A percentile compares a stretch with the other conserved stretches of the same genome.
Evolutionary conservation across 305 asterid genomes (phyloP).

Genomic region (Petunia hybrid): DNA sequence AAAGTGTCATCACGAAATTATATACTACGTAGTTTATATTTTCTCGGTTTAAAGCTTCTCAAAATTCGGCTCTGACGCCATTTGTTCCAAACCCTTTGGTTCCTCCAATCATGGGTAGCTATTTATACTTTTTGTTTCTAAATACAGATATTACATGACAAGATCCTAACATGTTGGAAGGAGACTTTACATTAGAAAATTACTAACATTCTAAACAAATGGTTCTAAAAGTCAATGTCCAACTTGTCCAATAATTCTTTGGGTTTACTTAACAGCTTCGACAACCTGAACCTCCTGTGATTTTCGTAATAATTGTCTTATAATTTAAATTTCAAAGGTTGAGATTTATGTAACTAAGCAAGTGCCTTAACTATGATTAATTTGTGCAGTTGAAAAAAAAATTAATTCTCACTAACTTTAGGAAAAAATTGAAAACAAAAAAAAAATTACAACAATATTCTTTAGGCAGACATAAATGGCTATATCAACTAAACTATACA

Average conservation of each 20-base stretch:
- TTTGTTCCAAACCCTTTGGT: conserved; percentile 39
- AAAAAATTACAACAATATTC: too few relatives aligned
- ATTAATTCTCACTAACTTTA: too few relatives aligned
- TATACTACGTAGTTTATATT: too few relatives aligned
- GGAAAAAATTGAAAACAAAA: too few relatives aligned
- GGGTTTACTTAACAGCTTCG: background rate
- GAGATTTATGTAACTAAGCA: too few relatives aligned
- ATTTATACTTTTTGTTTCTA: background rate
- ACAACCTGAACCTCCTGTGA: background rate
- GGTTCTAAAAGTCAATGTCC: background rate
- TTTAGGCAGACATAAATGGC: too few relatives aligned
- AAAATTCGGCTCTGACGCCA: background rate
- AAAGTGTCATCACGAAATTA: too few relatives aligned
- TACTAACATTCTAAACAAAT: background rate
- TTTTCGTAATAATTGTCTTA: background rate
- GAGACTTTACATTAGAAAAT: background rate
- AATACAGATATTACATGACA: conserved; percentile 23
- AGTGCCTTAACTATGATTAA: too few relatives aligned
- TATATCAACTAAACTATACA: too few relatives aligned
- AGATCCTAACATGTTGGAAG: conserved; percentile 31
- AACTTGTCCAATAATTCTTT: background rate
- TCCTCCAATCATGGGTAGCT: conserved; percentile 33
- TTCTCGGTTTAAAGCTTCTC: too few relatives aligned
- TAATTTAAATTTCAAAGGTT: too few relatives aligned
- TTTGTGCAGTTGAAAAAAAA: too few relatives aligned